Evolutionary conservation across 2,329 filamentous ascomycete genomes (phyloP).

Genomic region (Bipolaris victoriae): DNA sequence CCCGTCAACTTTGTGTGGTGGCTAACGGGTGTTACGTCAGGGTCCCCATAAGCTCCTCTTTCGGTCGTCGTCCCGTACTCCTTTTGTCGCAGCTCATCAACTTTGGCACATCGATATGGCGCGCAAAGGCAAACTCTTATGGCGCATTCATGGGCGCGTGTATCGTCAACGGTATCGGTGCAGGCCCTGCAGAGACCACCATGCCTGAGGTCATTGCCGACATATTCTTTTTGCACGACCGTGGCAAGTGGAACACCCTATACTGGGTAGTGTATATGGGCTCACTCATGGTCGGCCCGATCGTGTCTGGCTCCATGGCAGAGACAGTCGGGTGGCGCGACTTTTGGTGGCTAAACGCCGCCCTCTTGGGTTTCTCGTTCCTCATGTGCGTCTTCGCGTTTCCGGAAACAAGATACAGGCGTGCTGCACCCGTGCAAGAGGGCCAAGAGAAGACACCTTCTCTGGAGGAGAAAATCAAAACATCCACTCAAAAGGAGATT

Average conservation of each 20-base stretch:
- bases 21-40: constrained; percentile 36
- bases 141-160: constrained; percentile 68
- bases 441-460: constrained; percentile 6
- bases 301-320: constrained; percentile 67
- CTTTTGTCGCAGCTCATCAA: constrained; percentile 61
- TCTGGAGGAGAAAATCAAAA: constrained; percentile 29
- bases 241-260: constrained; percentile 66
- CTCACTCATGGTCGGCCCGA: constrained; percentile 63
- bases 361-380: constrained; percentile 57
- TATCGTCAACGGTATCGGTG: constrained; percentile 66
- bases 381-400: constrained; percentile 64
- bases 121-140: constrained; percentile 64
- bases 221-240: constrained; percentile 68
- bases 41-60: constrained; percentile 62
- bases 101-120: constrained; percentile 62
- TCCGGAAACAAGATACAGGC: constrained; percentile 67
- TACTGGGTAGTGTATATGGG: constrained; percentile 70
- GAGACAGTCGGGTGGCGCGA: constrained; percentile 64
- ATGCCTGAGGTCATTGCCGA: constrained; percentile 69
- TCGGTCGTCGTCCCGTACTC: constrained; percentile 61
- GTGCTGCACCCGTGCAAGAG: constrained; percentile 47
- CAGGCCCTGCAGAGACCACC: constrained; percentile 67
- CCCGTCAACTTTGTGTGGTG: background rate
- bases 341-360: constrained; percentile 72
- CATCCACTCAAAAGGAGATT: constrained; percentile 18